These are phyloP conservation scores for Globisporangium radiosum DNA, from an alignment of 352 stramenopile genomes.

Conservation along the genomic window DNA sequence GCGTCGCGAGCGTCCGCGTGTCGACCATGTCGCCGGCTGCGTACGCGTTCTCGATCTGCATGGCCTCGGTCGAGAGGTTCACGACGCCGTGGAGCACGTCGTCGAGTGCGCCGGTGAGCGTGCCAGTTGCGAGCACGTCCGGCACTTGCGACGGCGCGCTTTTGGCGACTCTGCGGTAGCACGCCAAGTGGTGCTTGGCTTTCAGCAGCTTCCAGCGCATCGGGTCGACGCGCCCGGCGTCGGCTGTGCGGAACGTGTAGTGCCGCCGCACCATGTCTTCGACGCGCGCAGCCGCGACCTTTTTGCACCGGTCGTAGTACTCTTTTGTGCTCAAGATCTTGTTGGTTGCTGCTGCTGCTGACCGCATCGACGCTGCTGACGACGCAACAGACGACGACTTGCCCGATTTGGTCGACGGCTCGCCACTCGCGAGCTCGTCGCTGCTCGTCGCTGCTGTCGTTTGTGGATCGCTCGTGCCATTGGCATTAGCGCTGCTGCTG, in stretches of 20 bases:
- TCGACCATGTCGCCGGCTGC: constrained; percentile 13
- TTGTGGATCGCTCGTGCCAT: neutral
- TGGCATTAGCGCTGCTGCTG: constrained; percentile 1
- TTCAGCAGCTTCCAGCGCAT: constrained; percentile 16
- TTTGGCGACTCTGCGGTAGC: constrained; percentile 12
- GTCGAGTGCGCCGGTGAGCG: constrained; percentile 7
- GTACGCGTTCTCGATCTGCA: constrained; percentile 21
- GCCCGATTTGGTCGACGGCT: constrained; percentile 1
- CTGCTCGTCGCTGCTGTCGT: neutral
- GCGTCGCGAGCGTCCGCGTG: constrained; percentile 30
- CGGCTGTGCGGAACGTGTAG: constrained; percentile 7
- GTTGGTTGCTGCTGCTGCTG: neutral
- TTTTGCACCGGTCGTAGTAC: constrained; percentile 12
- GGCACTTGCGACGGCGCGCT: constrained; percentile 4
- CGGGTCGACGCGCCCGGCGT: constrained; percentile 1
- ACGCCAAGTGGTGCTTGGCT: constrained; percentile 13
- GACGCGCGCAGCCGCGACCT: constrained; percentile 12
- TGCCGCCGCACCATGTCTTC: constrained; percentile 17
- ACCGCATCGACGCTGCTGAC: neutral
- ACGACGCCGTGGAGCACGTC: constrained; percentile 16
- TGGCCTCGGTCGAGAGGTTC: constrained; percentile 14
- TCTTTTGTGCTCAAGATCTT: constrained; percentile 1
- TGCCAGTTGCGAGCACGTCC: constrained; percentile 10
- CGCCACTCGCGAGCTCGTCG: neutral
- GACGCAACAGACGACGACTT: constrained; percentile 1